These are phyloP conservation scores for Cryphonectria japonica DNA, from an alignment of 2,329 filamentous ascomycete species.

Conservation along the genomic window DNA sequence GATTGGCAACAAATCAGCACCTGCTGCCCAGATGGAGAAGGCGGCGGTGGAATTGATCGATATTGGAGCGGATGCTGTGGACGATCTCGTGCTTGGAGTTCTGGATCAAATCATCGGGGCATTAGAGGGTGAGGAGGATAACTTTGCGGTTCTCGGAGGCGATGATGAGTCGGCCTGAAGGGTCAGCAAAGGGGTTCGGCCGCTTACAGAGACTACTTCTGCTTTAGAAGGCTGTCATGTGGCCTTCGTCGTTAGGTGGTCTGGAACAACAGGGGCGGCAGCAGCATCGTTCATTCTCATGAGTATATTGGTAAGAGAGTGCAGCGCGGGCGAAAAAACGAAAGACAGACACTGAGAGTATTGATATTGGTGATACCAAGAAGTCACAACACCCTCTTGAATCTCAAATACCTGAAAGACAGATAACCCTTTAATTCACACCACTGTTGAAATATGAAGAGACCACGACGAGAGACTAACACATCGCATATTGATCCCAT, in stretches of 20 bases:
- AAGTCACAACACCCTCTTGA: not conserved
- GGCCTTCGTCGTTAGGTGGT: not conserved
- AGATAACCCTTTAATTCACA: not conserved
- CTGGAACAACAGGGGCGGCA: not conserved
- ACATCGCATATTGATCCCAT: not conserved
- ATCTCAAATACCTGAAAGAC: not conserved
- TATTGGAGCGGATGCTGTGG: not conserved
- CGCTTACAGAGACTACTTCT: not conserved
- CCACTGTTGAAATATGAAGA: not conserved
- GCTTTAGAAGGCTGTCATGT: not conserved
- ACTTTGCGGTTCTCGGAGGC: not conserved
- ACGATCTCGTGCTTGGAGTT: not conserved
- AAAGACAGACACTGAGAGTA: not conserved
- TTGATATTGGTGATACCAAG: not conserved
- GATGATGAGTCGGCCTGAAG: not conserved
- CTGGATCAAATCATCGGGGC: not conserved
- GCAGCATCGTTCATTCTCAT: not conserved
- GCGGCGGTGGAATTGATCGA: not conserved
- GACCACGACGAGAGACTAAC: not conserved
- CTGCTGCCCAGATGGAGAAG: not conserved
- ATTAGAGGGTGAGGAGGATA: not conserved
- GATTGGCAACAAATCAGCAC: not conserved
- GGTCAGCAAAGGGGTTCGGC: not conserved
- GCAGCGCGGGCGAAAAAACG: not conserved
- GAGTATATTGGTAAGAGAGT: not conserved